These are phyloP conservation scores for Porogramme epimiltina DNA, from an alignment of 1,284 basidiomycete genomes.

Conservation along the genomic window DNA sequence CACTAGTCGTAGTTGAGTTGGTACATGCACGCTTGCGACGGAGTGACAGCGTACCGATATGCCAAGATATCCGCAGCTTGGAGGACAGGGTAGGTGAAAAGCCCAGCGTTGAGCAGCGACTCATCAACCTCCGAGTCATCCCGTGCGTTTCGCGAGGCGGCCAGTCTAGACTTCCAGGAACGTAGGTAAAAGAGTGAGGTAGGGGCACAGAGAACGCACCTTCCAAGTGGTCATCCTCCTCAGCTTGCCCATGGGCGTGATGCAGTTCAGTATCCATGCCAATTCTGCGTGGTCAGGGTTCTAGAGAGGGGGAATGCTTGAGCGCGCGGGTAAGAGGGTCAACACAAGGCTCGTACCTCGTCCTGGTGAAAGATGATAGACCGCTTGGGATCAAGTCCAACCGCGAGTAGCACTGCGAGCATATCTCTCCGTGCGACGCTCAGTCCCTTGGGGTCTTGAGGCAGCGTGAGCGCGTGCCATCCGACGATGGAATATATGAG, in stretches of 20 bases:
- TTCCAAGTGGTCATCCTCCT: conserved; percentile 97
- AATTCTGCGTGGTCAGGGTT: conserved; percentile 86
- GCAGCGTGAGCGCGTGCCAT: conserved; percentile 91
- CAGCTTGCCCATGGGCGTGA: conserved; percentile 83
- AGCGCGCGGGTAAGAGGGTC: background rate
- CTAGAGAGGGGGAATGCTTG: conserved; percentile 42
- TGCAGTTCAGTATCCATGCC: conserved; percentile 90
- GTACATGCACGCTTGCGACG: background rate
- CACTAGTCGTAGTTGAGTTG: conserved; percentile 45
- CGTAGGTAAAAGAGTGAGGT: background rate
- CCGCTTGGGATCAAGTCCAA: conserved; percentile 81
- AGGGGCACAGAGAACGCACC: conserved; percentile 40
- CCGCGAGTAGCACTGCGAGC: conserved; percentile 82
- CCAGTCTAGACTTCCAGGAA: conserved; percentile 68
- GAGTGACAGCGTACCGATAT: conserved; percentile 61
- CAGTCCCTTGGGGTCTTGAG: conserved; percentile 76
- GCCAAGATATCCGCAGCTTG: conserved; percentile 93
- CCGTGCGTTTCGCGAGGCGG: conserved; percentile 71
- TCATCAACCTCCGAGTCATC: conserved; percentile 81
- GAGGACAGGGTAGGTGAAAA: conserved; percentile 91
- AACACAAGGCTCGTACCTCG: conserved; percentile 53
- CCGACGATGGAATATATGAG: conserved; percentile 90
- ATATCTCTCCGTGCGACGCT: conserved; percentile 71
- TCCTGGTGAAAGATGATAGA: conserved; percentile 90
- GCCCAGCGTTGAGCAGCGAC: conserved; percentile 78